A percentile compares a stretch with the other conserved stretches of the same genome.
Evolutionary conservation across 495 filamentous ascomycete species (phyloP).

Genomic region (Talaromyces borbonicus): DNA sequence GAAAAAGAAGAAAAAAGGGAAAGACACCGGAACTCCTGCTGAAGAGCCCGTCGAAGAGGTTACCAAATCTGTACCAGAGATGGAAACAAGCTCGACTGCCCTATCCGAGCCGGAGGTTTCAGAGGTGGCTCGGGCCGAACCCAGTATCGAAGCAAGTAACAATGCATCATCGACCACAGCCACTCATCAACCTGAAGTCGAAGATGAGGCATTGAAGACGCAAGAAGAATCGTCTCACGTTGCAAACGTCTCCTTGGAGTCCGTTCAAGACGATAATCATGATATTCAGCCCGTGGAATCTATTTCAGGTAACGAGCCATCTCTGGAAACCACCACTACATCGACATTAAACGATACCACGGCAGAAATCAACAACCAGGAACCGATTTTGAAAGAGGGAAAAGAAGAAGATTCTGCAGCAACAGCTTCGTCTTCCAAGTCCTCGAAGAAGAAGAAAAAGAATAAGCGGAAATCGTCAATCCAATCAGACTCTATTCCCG

Average conservation of each 20-base stretch:
- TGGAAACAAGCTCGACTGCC: neutral
- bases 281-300: neutral
- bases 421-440: neutral
- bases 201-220: neutral
- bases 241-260: neutral
- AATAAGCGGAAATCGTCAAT: slow-evolving; percentile 8
- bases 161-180: neutral
- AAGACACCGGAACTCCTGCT: slow-evolving; percentile 10
- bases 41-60: slow-evolving; percentile 4
- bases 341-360: slow-evolving; percentile 2
- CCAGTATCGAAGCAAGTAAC: too few relatives aligned
- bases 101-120: neutral
- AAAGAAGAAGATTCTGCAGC: slow-evolving; percentile 7
- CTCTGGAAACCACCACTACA: slow-evolving; percentile 3
- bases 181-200: neutral
- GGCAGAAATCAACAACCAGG: neutral
- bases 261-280: neutral
- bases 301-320: slow-evolving; percentile 1
- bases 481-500: neutral
- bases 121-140: slow-evolving; percentile 2
- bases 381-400: slow-evolving; percentile 7
- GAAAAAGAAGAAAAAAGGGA: slow-evolving; percentile 26
- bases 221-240: neutral
- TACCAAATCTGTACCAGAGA: neutral
- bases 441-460: slow-evolving; percentile 9